phyloP scores from a whole-genome alignment of 202 grass and related monocot species.

The Hordeum pubiflorum region DNA sequence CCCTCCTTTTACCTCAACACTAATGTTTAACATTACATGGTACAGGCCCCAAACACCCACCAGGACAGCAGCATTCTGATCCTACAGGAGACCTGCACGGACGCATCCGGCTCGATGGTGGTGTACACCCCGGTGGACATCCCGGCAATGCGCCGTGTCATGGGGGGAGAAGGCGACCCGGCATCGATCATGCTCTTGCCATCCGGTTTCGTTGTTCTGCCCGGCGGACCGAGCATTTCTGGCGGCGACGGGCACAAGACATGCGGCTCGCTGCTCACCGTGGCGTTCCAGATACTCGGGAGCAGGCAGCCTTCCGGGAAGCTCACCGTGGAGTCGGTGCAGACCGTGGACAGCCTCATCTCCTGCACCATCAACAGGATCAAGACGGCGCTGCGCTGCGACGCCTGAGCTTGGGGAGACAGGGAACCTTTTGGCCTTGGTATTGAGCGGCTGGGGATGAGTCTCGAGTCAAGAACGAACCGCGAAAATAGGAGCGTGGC shows the following conservation, averaged over 20 bases:
- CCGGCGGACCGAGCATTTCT: slow-evolving; percentile 9
- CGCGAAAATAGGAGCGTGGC: slow-evolving; percentile 30
- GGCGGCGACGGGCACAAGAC: slow-evolving; percentile 5
- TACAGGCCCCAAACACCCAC: slow-evolving; percentile 47
- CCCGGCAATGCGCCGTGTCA: slow-evolving; percentile 74
- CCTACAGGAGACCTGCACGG: slow-evolving; percentile 76
- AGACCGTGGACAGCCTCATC: slow-evolving; percentile 72
- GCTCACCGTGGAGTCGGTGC: slow-evolving; percentile 68
- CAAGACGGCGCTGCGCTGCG: slow-evolving; percentile 52
- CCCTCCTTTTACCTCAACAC: neutral
- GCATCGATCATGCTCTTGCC: slow-evolving; percentile 59
- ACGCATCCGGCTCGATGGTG: slow-evolving; percentile 68
- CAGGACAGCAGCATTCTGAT: slow-evolving; percentile 88
- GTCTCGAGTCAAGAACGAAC: slow-evolving; percentile 97
- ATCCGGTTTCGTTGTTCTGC: slow-evolving; percentile 70
- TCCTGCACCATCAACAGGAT: slow-evolving; percentile 92
- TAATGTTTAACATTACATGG: neutral
- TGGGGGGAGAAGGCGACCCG: slow-evolving; percentile 69
- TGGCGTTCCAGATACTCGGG: slow-evolving; percentile 90
- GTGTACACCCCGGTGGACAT: slow-evolving; percentile 86
- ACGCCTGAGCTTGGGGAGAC: slow-evolving; percentile 11
- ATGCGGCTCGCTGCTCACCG: slow-evolving; percentile 55
- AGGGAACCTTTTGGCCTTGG: neutral
- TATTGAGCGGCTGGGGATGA: neutral
- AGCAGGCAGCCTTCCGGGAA: slow-evolving; percentile 79